Base-by-base conservation (phyloP, 2,329 filamentous ascomycete species). In the Teratosphaeria epicoccoides region DNA sequence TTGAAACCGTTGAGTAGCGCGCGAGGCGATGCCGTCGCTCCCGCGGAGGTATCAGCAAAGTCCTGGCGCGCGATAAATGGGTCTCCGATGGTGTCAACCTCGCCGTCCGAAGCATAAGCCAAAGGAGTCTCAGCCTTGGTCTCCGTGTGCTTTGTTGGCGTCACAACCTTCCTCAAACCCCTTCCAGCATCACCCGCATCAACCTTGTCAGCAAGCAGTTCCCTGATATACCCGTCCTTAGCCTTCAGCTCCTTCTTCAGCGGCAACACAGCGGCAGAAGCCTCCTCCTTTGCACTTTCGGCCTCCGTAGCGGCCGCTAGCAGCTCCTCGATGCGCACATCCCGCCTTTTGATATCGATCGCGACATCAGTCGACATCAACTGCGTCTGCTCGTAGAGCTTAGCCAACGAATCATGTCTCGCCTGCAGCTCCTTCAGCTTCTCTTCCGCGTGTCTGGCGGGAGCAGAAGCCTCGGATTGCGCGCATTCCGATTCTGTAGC, bases 21-120 rank as follows among this genome's bases (percentile, higher is more conserved):
- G 3, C 33, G 33, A 20, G 25, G 17, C 12, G 24, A 26, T 37
- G 22, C 24, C 43, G 29, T 33, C 9, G 28, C 46, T 17, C 12
- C 40, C 43, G 20, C 45, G 12, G 12, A 28, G 23, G 12, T 22
- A 9, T 40, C 9, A 3, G 33, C 22, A 40, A 43, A 17, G 40
- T 45, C 47, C 24, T 23, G 43, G 43, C 47, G 53, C 28, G 53
- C 51, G 33, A 47, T 50, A 49, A 56, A 54, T n/a, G 52, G 54
- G 20, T 56, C 54, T 3, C 52, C 54, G 44, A 6, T 47, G n/a
- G n/a, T n/a, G n/a, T n/a, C n/a, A 22, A 26, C 44, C 9, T 46
- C 17, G 10, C 54, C 55, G 14, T 57, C 57, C 9, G 51, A 55
- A 20, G 52, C 56, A 47, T 59, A 57, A 20, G 53, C 57, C 10